phyloP scores from a whole-genome alignment of 768 basidiomycete genomes.

The Dictyophora rubrovolvata region DNA sequence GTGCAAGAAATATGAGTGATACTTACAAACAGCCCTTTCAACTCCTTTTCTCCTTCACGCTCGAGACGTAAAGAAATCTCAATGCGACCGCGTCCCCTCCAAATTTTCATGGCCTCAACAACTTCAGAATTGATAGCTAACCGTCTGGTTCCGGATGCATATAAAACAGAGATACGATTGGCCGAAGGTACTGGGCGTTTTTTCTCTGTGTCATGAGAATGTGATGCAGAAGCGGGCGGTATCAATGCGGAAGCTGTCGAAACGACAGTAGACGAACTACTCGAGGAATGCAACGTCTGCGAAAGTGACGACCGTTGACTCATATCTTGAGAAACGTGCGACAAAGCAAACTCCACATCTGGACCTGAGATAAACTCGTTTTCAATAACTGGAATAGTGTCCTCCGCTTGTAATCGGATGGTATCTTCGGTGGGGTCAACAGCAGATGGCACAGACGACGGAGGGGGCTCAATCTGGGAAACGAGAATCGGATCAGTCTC shows the following conservation, averaged over 20 bases:
- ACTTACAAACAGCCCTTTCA: conserved; percentile 72
- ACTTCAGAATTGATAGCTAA: conserved; percentile 84
- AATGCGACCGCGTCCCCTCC: conserved; percentile 73
- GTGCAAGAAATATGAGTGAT: conserved; percentile 7
- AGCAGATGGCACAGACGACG: background rate
- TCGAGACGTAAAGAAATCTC: conserved; percentile 63
- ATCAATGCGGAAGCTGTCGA: conserved; percentile 16
- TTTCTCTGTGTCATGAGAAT: conserved; percentile 5
- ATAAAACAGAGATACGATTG: conserved; percentile 89
- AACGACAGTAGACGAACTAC: conserved; percentile 25
- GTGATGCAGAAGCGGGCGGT: conserved; percentile 1
- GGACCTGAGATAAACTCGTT: background rate
- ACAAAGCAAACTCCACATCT: conserved; percentile 46
- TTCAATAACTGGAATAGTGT: background rate
- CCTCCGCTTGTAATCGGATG: background rate
- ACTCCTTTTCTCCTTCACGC: conserved; percentile 36
- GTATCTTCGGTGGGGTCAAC: background rate
- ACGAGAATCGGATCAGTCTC: background rate
- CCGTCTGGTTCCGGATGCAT: conserved; percentile 78
- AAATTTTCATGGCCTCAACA: conserved; percentile 72
- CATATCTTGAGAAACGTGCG: conserved; percentile 35
- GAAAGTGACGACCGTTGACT: conserved; percentile 5
- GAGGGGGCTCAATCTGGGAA: background rate
- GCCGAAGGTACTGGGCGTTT: conserved; percentile 44
- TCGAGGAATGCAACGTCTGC: conserved; percentile 2